These are phyloP conservation scores for Erysimum cheiri DNA, from an alignment of 441 rosid species.

Conservation along the genomic window DNA sequence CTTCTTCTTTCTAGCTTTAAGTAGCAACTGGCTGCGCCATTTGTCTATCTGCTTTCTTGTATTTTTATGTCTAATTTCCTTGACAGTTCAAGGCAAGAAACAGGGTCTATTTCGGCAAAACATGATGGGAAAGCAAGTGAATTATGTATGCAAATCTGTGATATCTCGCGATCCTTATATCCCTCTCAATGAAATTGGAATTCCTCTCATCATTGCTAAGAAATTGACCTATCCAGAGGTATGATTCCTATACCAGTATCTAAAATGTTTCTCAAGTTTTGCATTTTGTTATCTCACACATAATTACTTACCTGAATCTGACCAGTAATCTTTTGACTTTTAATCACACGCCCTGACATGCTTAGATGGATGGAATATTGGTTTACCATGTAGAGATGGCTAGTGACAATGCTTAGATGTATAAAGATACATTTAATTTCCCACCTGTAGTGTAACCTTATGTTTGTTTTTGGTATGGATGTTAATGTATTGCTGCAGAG, in stretches of 20 bases:
- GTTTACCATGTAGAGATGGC: slow-evolving; percentile 13
- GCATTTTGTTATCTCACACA: slow-evolving; percentile 17
- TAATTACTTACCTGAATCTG: slow-evolving; percentile 13
- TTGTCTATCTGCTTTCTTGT: slow-evolving; percentile 11
- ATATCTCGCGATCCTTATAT: slow-evolving; percentile 98
- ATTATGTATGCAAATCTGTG: slow-evolving; percentile 96
- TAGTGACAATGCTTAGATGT: slow-evolving; percentile 24
- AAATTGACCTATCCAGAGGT: slow-evolving; percentile 98
- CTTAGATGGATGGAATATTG: slow-evolving; percentile 21
- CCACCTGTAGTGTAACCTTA: slow-evolving; percentile 15
- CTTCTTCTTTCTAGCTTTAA: slow-evolving; percentile 1
- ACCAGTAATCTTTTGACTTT: slow-evolving; percentile 6
- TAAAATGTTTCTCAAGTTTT: no score
- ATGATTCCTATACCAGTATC: slow-evolving; percentile 17
- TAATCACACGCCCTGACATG: slow-evolving; percentile 6
- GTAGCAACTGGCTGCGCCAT: slow-evolving; percentile 23
- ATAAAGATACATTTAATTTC: neutral
- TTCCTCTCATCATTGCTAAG: slow-evolving; percentile 91
- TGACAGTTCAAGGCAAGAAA: slow-evolving; percentile 76
- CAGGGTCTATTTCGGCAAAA: slow-evolving; percentile 98
- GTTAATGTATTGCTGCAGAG: slow-evolving; percentile 55
- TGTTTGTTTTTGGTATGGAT: slow-evolving; percentile 16
- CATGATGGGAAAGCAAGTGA: slow-evolving; percentile 99
- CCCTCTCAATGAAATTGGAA: slow-evolving; percentile 96
- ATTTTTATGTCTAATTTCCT: slow-evolving; percentile 18